phyloP scores from a whole-genome alignment of 805 yeast genomes.

The Naumovozyma castellii region DNA sequence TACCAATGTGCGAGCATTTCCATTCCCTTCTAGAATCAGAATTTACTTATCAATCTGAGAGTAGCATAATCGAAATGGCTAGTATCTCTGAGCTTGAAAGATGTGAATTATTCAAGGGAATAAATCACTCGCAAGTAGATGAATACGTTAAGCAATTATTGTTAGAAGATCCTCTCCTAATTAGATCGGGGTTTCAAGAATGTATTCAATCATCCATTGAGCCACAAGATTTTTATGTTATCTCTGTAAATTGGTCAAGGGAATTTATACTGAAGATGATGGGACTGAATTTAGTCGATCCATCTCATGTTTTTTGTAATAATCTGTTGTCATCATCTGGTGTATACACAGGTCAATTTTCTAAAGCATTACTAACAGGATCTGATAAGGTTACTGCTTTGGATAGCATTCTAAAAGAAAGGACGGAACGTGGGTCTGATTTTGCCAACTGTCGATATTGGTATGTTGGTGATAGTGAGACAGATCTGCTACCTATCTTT shows the following conservation, averaged over 20 bases:
- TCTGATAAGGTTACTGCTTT: constrained; percentile 18
- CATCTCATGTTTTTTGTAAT: constrained; percentile 19
- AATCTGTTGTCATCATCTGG: constrained; percentile 8
- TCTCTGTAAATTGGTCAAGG: constrained; percentile 27
- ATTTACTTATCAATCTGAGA: constrained; percentile 10
- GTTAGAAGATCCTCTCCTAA: constrained; percentile 1
- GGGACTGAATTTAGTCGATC: constrained; percentile 3
- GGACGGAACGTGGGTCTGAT: background rate
- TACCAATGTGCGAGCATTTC: constrained; percentile 6
- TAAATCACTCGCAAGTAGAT: constrained; percentile 10
- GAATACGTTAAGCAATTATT: constrained; percentile 5
- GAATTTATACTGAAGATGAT: constrained; percentile 20
- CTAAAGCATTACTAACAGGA: constrained; percentile 20
- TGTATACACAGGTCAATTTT: constrained; percentile 19
- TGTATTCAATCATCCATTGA: constrained; percentile 4
- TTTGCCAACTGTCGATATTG: constrained; percentile 5
- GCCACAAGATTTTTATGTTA: constrained; percentile 10
- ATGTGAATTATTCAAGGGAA: constrained; percentile 12
- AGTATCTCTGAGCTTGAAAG: constrained; percentile 20
- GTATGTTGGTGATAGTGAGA: constrained; percentile 30
- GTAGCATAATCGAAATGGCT: constrained; percentile 15
- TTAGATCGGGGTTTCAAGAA: constrained; percentile 13
- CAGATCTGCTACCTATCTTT: constrained; percentile 22
- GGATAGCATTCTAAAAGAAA: constrained; percentile 5
- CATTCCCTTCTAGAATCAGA: constrained; percentile 10